phyloP scores from a whole-genome alignment of 768 basidiomycete genomes.

The Hericium coralloides region DNA sequence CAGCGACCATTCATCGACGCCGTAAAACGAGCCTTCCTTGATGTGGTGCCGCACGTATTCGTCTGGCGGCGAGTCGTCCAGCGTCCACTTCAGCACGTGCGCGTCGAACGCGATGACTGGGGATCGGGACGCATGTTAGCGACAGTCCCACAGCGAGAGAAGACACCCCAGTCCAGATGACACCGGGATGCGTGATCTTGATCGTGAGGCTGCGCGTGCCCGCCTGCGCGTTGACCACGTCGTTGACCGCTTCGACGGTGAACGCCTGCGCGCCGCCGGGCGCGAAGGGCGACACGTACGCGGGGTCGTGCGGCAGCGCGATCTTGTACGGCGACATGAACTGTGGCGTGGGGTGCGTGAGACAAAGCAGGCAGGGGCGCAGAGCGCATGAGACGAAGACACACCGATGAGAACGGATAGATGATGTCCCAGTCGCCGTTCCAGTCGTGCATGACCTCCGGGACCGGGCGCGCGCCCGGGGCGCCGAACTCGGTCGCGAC shows the following conservation, averaged over 20 bases:
- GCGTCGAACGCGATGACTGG: slow-evolving; percentile 88
- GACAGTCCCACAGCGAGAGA: not conserved
- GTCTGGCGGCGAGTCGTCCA: slow-evolving; percentile 70
- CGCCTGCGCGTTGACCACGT: slow-evolving; percentile 41
- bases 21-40: slow-evolving; percentile 87
- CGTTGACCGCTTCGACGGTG: slow-evolving; percentile 48
- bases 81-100: slow-evolving; percentile 77
- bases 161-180: slow-evolving; percentile 72
- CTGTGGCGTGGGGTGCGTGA: slow-evolving; percentile 27
- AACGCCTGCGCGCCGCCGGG: slow-evolving; percentile 29
- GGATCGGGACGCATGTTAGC: too few relatives aligned
- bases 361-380: not conserved
- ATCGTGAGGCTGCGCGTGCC: slow-evolving; percentile 65
- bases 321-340: slow-evolving; percentile 85
- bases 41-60: slow-evolving; percentile 78
- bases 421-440: slow-evolving; percentile 86
- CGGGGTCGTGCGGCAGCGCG: slow-evolving; percentile 39
- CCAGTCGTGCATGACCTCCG: slow-evolving; percentile 60
- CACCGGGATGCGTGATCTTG: slow-evolving; percentile 63
- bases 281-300: slow-evolving; percentile 19
- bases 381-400: slow-evolving; percentile 19
- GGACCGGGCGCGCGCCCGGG: slow-evolving; percentile 28
- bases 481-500: slow-evolving; percentile 56
- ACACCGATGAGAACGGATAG: slow-evolving; percentile 71
- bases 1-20: slow-evolving; percentile 61